A percentile compares a stretch with the other conserved stretches of the same genome.
phyloP scores from a whole-genome alignment of 441 rosid genomes.

The Syzygium syzygioides region DNA sequence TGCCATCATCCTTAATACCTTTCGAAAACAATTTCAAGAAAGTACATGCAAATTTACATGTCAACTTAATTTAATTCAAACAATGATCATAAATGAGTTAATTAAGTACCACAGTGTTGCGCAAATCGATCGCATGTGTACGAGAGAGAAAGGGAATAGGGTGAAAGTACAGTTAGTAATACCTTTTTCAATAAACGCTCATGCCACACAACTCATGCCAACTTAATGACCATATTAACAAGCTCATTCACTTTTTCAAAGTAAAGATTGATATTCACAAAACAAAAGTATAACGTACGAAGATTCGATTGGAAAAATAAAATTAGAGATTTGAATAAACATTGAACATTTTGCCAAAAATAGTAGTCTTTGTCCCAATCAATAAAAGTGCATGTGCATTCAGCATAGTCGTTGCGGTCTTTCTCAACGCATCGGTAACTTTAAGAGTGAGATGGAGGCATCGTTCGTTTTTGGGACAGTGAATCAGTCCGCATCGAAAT shows the following conservation, averaged over 20 bases:
- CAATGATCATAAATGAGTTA: background rate
- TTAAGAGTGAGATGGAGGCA: background rate
- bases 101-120: background rate
- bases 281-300: background rate
- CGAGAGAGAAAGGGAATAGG: background rate
- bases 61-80: background rate
- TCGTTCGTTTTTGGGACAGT: background rate
- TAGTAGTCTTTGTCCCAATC: background rate
- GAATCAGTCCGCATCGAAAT: slow-evolving; percentile 28
- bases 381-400: background rate
- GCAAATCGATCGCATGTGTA: background rate
- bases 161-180: background rate
- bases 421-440: background rate
- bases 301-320: background rate
- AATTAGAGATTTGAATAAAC: background rate
- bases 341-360: background rate
- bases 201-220: too few relatives aligned
- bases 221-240: background rate
- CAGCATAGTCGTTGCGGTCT: background rate
- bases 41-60: background rate
- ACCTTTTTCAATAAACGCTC: background rate
- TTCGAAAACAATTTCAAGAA: background rate
- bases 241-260: background rate
- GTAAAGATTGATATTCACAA: background rate
- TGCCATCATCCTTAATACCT: background rate